Base-by-base conservation (phyloP, 2,329 filamentous ascomycete genomes). In the Juglanconis juglandina region DNA sequence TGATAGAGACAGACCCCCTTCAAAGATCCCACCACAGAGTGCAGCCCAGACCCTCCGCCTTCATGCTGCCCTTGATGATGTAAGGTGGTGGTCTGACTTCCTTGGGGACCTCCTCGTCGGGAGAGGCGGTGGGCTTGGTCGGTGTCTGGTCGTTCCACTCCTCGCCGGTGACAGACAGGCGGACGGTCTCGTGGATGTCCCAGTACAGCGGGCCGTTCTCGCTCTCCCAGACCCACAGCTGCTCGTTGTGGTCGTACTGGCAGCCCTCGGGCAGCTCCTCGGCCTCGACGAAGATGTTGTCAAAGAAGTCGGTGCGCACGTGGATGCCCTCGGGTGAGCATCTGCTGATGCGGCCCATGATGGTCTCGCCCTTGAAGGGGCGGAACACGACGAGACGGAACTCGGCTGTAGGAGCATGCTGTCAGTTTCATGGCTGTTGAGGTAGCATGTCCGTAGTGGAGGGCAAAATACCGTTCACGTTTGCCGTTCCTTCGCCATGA, bases 381-480 rank as follows among this genome's bases (percentile, higher is more conserved):
- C 95, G 87, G 74, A 98, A 99, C 35, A 99, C 92, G 17, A 97
- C 82, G 70, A 99, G 81, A 30, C 92, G 90, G 70, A 98, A 99
- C 72, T 96, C 92, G 53, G 96, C 94, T 95, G 65, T 17, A 11
- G 14, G 24, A n/a, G n/a, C 4, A 10, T 2, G 4, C 8, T 3
- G 59, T 69, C 48, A 70, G 67, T 30, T 3, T 3, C 13, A 9
- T 30, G 4, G 3, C 4, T 0, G 2, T 42, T 17, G 5, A 30
- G 10, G 3, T 8, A 14, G 3, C 7, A 33, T n/a, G 24, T n/a
- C 10, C 5, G 13, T 3, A 39, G 11, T 13, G 9, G 10, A 24
- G 17, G 30, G 33, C 8, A 9, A 7, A 5, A 46, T 79, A 92
- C 92, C 90, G 72, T 98, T 98, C 49, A 98, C 91, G 68, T 98